Evolutionary conservation across 2,329 filamentous ascomycete species (phyloP).

Genomic region (Alternaria tenuissima): DNA sequence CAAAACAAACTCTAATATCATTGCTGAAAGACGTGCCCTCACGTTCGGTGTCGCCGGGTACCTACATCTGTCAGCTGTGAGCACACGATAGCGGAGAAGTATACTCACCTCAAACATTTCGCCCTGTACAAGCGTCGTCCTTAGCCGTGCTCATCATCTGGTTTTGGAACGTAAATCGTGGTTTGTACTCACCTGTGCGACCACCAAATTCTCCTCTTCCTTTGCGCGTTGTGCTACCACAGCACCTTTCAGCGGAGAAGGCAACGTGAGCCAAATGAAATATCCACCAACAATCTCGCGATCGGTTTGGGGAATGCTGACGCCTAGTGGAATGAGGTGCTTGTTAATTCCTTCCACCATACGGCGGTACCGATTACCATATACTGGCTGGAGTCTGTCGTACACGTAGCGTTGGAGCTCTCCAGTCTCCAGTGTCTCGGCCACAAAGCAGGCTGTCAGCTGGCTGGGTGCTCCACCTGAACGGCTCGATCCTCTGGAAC

Average conservation of each 20-base stretch:
- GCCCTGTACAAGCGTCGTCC: constrained; percentile 58
- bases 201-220: constrained; percentile 69
- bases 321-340: constrained; percentile 69
- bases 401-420: constrained; percentile 63
- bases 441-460: constrained; percentile 64
- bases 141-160: constrained; percentile 27
- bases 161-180: constrained; percentile 3
- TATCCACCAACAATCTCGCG: constrained; percentile 75
- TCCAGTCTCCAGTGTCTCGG: constrained; percentile 62
- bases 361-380: constrained; percentile 60
- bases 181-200: constrained; percentile 60
- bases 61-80: constrained; percentile 32
- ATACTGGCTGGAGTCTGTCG: constrained; percentile 63
- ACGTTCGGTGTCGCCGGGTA: constrained; percentile 57
- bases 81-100: constrained; percentile 52
- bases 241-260: constrained; percentile 60
- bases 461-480: constrained; percentile 70
- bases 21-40: constrained; percentile 63
- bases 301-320: constrained; percentile 57
- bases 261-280: constrained; percentile 81
- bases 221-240: constrained; percentile 66
- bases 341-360: constrained; percentile 68
- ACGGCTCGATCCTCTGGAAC: constrained; percentile 61
- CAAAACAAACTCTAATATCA: constrained; percentile 53
- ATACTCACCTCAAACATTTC: constrained; percentile 67